These are phyloP conservation scores for Tirmania nivea DNA, from an alignment of 495 filamentous ascomycete species.

Conservation along the genomic window DNA sequence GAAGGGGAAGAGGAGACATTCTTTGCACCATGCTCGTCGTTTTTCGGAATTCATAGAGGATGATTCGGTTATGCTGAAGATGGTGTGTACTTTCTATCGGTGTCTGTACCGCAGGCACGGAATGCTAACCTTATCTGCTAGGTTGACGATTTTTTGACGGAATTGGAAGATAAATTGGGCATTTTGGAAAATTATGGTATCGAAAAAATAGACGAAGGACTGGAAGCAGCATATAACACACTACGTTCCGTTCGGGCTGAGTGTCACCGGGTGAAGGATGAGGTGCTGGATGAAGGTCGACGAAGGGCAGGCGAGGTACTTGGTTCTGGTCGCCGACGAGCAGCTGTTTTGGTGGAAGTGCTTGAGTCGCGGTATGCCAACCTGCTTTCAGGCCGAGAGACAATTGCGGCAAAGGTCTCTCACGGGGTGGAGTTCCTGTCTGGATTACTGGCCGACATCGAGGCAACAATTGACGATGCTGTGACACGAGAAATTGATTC, in stretches of 20 bases:
- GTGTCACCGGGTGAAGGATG: slow-evolving; percentile 26
- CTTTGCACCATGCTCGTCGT: slow-evolving; percentile 10
- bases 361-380: slow-evolving; percentile 81
- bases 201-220: slow-evolving; percentile 55
- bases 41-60: slow-evolving; percentile 18
- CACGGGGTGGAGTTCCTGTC: slow-evolving; percentile 75
- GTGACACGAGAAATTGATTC: slow-evolving; percentile 52
- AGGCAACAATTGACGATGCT: slow-evolving; percentile 56
- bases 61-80: slow-evolving; percentile 12
- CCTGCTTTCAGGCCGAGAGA: slow-evolving; percentile 63
- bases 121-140: slow-evolving; percentile 16
- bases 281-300: no score
- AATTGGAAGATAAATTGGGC: slow-evolving; percentile 67
- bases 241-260: slow-evolving; percentile 69
- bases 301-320: slow-evolving; percentile 53
- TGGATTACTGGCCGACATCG: slow-evolving; percentile 58
- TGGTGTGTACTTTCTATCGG: slow-evolving; percentile 11
- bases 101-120: neutral
- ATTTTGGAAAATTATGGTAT: slow-evolving; percentile 79
- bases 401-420: slow-evolving; percentile 75
- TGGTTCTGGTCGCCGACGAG: slow-evolving; percentile 61
- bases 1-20: neutral
- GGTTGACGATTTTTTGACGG: slow-evolving; percentile 77
- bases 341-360: slow-evolving; percentile 78
- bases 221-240: slow-evolving; percentile 60